A percentile compares a stretch with the other conserved stretches of the same genome.
phyloP scores from a whole-genome alignment of 1,284 basidiomycete genomes.

The Coriolopsis trogii region DNA sequence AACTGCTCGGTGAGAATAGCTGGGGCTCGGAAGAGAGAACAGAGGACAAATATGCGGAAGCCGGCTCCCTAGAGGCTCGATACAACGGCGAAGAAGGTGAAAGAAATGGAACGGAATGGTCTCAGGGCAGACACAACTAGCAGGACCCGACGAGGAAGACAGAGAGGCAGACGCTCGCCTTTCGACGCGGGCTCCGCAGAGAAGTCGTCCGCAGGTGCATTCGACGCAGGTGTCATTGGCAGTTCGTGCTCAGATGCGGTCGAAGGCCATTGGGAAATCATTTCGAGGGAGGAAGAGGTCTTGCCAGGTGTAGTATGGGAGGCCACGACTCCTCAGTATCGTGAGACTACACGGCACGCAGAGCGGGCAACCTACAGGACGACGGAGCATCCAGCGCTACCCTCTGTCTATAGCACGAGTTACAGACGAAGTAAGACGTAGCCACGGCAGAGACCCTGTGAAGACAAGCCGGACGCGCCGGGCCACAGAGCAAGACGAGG shows the following conservation, averaged over 20 bases:
- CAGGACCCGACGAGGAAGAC: no score
- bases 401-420: slow-evolving; percentile 39
- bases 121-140: no score
- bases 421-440: slow-evolving; percentile 46
- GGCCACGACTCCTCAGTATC: no score
- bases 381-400: slow-evolving; percentile 43
- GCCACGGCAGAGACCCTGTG: slow-evolving; percentile 49
- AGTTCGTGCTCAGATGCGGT: slow-evolving; percentile 16
- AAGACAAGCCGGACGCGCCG: slow-evolving; percentile 37
- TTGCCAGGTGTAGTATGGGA: slow-evolving; percentile 16
- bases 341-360: no score
- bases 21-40: no score
- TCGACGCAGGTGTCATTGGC: slow-evolving; percentile 8
- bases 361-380: slow-evolving; percentile 23
- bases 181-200: no score
- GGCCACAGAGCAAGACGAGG: slow-evolving; percentile 31
- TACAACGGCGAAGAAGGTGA: no score
- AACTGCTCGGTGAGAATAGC: no score
- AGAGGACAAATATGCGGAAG: no score
- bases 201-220: slow-evolving; percentile 10
- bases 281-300: slow-evolving; percentile 16
- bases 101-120: no score
- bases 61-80: no score
- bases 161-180: slow-evolving; percentile 25
- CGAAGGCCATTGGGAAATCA: slow-evolving; percentile 10